Conservation (phyloP, 805 yeast species). For the Yarrowia keelungensis region DNA sequence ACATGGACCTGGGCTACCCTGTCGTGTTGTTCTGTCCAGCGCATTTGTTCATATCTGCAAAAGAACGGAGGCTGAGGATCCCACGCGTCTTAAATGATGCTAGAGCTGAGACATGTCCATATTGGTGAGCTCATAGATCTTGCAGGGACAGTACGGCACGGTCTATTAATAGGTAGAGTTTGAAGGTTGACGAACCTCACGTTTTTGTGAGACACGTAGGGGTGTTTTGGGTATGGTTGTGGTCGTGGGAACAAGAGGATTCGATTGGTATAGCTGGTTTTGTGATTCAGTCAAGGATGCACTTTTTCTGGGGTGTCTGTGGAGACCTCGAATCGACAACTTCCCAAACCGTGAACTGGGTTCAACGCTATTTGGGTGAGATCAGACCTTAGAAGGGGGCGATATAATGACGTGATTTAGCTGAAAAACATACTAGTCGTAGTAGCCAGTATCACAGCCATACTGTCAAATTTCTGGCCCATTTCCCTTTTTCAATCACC, state of each 20-base stretch:
- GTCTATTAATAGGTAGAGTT: slow-evolving; percentile 29
- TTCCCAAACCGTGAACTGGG: slow-evolving; percentile 5
- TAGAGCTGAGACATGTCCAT: slow-evolving; percentile 33
- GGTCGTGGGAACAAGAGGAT: background rate
- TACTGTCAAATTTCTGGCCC: too few relatives aligned
- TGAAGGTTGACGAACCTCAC: background rate
- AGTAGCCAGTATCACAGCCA: too few relatives aligned
- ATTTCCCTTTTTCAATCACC: background rate
- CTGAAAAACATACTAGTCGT: too few relatives aligned
- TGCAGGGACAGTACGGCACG: slow-evolving; percentile 32
- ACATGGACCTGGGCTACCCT: slow-evolving; percentile 30
- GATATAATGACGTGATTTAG: too few relatives aligned
- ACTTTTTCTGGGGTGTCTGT: background rate
- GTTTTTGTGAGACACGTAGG: background rate
- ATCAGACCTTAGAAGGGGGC: too few relatives aligned
- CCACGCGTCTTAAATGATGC: slow-evolving; percentile 30
- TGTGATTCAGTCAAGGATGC: background rate
- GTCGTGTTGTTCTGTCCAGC: slow-evolving; percentile 39
- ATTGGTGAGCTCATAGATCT: slow-evolving; percentile 10
- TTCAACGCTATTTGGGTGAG: slow-evolving; percentile 15
- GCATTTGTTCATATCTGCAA: slow-evolving; percentile 18
- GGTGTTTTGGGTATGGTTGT: background rate
- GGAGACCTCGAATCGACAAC: background rate
- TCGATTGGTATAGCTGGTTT: background rate
- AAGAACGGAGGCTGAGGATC: background rate